Evolutionary conservation across 2,329 filamentous ascomycete species (phyloP).

Genomic region (Scortechinia acanthostroma): DNA sequence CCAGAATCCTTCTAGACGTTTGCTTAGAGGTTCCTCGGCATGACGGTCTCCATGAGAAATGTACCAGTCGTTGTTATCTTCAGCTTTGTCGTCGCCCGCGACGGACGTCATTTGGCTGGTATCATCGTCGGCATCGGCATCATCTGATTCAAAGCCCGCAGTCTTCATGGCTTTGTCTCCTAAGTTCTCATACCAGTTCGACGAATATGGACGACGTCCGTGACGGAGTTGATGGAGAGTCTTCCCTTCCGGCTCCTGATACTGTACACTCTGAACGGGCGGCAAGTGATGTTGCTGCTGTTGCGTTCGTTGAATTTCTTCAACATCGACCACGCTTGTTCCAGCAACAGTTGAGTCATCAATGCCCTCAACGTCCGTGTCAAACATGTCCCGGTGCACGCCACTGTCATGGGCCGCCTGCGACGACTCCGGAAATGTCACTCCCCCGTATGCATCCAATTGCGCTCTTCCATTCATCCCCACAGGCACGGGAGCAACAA

Average conservation of each 20-base stretch:
- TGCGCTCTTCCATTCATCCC: no score
- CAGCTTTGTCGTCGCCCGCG: slow-evolving; percentile 17
- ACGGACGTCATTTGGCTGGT: slow-evolving; percentile 17
- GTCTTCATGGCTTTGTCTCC: slow-evolving; percentile 22
- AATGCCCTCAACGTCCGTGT: slow-evolving; percentile 30
- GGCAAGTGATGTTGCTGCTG: slow-evolving; percentile 8
- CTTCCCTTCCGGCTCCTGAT: not conserved
- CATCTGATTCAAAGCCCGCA: slow-evolving; percentile 23
- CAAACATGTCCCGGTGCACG: slow-evolving; percentile 22
- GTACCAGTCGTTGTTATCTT: slow-evolving; percentile 6
- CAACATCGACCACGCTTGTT: slow-evolving; percentile 8
- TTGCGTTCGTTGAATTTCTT: slow-evolving; percentile 12
- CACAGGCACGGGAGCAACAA: not conserved
- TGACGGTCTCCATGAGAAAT: slow-evolving; percentile 4
- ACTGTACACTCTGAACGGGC: slow-evolving; percentile 6
- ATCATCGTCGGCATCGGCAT: slow-evolving; percentile 14
- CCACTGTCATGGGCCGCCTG: slow-evolving; percentile 9
- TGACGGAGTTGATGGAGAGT: slow-evolving; percentile 3
- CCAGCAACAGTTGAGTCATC: slow-evolving; percentile 26
- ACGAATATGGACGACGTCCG: slow-evolving; percentile 6
- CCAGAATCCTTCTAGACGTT: slow-evolving; percentile 26
- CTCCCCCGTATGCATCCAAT: slow-evolving; percentile 13
- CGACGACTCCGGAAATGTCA: slow-evolving; percentile 8
- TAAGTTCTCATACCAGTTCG: slow-evolving; percentile 20
- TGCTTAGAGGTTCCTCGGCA: slow-evolving; percentile 21